Evolutionary conservation across 139 green algal genomes (phyloP), one percentile per base, ranked within the genome.

Genomic region (Chlorella sp.): DNA sequence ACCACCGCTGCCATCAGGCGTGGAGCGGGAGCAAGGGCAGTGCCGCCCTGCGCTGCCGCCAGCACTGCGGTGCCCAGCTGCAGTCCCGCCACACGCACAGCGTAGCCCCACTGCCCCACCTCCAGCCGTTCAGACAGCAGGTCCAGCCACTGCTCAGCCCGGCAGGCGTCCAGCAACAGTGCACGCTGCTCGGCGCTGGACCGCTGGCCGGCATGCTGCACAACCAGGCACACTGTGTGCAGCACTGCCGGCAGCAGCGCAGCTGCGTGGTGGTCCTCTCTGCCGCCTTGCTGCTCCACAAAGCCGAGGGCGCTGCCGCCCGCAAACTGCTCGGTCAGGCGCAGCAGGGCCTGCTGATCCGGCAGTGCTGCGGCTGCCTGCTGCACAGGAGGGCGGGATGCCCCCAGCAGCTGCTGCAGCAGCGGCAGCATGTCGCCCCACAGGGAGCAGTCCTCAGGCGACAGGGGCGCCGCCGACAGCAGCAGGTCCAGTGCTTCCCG

Each of bases 361-460:
- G 54, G 1, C n/a, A n/a, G n/a, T n/a, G n/a, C n/a, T 16, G 40
- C 51, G 4, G 40, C 70, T 54, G 40, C 40, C 40, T 22, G 34
- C 16, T 40, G 65, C 65, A 3, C 48, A 68, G 34, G 46, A 51
- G 74, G 6, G 34, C 11, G 14, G 16, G 0, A 6, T n/a, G 19
- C 44, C 30, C 17, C 22, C 51, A 81, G 24, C 76, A 82, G 26
- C 76, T 58, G 76, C 41, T 54, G 36, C 36, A 82, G 56, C 76
- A 82, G 56, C 11, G 76, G 76, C 76, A 82, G 76, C 36, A 82
- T 54, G 24, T 82, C 56, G 26, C 36, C 2, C 76, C 76, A 82
- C 26, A 82, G 54, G 17, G 19, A 40, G 38, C 76, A 82, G 38
- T 82, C 76, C 36, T 72, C 54, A 24, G 54, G 5, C 1, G 76